Base-by-base conservation (phyloP, 169 alveolate genomes). In the Plasmodium inui region DNA sequence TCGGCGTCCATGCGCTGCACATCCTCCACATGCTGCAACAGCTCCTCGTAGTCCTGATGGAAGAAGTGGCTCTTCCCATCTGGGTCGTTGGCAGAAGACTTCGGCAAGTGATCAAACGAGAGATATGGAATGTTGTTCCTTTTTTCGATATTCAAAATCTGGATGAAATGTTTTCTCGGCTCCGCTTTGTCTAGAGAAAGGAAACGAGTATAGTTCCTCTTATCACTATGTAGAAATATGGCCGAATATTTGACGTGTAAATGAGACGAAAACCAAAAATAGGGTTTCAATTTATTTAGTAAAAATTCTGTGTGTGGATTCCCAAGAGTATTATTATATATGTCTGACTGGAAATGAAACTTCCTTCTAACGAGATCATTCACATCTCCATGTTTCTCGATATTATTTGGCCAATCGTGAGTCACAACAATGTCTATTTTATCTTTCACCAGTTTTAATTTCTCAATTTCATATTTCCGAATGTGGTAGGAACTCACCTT, bases 371-470 rank as follows among this genome's bases (percentile, higher is more conserved):
- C 32, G 8, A 98, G 93, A 6, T 92, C 96, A 44, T 95, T 94
- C 19, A 94, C 57, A 95, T 98, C 95, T 14, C 99, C 99, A 84
- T 81, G 95, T 61, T 93, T 92, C 73, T 96, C 97, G n/a, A 98
- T 97, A 26, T 97, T 97, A 37, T 83, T 90, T 39, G 99, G 99
- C 99, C 99, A 99, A 94, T 99, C 99, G 95, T 99, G 99, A 53
- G 99, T 96, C 86, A 98, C 73, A 93, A 98, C 97, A 8, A 98
- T 96, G 96, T 98, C 99, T 22, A 98, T 95, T 32, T 95, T 95
- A 41, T 95, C 97, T 82, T 95, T 92, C 71, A 97, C 67, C 96
- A 96, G 82, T 26, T 41, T 80, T 83, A 98, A 96, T 92, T 98
- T 98, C 86, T 96, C 95, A 1, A 98, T 95, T 83, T 99, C 99